These are phyloP conservation scores for Pythium dissotocum DNA, from an alignment of 352 stramenopile genomes.

Conservation along the genomic window DNA sequence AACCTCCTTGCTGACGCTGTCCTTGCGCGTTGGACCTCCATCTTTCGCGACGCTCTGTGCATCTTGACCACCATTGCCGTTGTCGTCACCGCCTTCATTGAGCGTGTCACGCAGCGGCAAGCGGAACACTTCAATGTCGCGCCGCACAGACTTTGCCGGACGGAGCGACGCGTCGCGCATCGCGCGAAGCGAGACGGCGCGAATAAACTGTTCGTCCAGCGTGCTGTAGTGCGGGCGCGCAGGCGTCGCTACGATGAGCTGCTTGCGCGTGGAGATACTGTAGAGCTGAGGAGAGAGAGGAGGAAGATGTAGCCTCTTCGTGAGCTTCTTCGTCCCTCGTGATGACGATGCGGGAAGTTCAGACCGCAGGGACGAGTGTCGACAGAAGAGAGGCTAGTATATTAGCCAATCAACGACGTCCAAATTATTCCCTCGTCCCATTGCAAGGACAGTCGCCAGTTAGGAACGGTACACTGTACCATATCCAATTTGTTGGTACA, in stretches of 20 bases:
- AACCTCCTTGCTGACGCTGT: not conserved
- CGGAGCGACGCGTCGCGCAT: slow-evolving; percentile 12
- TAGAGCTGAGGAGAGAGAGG: not conserved
- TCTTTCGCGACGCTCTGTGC: not conserved
- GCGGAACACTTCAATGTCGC: slow-evolving; percentile 65
- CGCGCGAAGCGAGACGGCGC: slow-evolving; percentile 1
- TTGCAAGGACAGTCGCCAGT: slow-evolving; percentile 13
- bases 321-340: not conserved
- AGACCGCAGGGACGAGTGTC: not conserved
- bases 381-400: not conserved
- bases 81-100: slow-evolving; percentile 52
- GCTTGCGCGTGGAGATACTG: not conserved
- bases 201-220: slow-evolving; percentile 6
- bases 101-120: slow-evolving; percentile 65
- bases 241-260: slow-evolving; percentile 1
- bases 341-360: not conserved
- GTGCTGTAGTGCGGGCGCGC: not conserved
- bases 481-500: not conserved
- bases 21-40: not conserved
- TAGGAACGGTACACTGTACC: slow-evolving; percentile 9
- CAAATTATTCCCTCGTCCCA: not conserved
- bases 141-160: slow-evolving; percentile 24
- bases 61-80: not conserved
- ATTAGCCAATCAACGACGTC: slow-evolving; percentile 14
- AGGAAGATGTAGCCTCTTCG: not conserved